phyloP scores from a whole-genome alignment of 805 yeast species.

The Saccharomycopsis sp. region DNA sequence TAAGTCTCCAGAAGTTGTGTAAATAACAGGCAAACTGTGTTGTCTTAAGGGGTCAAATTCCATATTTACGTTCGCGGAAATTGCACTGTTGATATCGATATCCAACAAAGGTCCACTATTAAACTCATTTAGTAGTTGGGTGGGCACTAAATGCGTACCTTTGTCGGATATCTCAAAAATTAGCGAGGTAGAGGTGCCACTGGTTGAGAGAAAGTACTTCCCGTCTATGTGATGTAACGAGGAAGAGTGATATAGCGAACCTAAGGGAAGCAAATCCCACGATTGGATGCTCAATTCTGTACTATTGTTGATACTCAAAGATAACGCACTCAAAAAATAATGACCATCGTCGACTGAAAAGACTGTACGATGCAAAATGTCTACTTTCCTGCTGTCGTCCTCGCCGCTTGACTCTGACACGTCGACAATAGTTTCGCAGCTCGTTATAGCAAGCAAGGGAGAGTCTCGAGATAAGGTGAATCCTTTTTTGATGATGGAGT shows the following conservation, averaged over 20 bases:
- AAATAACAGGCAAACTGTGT: not conserved
- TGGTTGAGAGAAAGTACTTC: conserved; percentile 4
- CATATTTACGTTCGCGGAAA: too few relatives aligned
- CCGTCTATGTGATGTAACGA: not conserved
- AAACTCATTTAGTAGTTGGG: conserved; percentile 8
- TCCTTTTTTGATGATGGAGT: not conserved
- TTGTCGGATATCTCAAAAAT: conserved; percentile 2
- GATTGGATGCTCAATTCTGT: not conserved
- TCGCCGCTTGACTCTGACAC: too few relatives aligned
- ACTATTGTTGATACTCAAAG: not conserved
- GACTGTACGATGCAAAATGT: not conserved
- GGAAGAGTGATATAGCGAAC: not conserved
- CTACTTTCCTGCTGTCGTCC: not conserved
- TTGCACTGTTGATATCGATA: not conserved
- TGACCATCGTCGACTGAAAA: not conserved
- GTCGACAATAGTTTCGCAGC: not conserved
- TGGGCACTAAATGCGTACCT: not conserved
- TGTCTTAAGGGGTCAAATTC: not conserved
- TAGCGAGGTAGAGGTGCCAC: not conserved
- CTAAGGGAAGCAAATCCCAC: not conserved
- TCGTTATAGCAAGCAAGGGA: not conserved
- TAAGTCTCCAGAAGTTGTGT: conserved; percentile 1
- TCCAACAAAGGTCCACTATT: conserved; percentile 9
- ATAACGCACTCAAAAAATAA: not conserved
- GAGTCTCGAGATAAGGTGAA: too few relatives aligned